Conservation (phyloP, 371 early-diverging fungal genomes). For the Conidiobolus incongruus region DNA sequence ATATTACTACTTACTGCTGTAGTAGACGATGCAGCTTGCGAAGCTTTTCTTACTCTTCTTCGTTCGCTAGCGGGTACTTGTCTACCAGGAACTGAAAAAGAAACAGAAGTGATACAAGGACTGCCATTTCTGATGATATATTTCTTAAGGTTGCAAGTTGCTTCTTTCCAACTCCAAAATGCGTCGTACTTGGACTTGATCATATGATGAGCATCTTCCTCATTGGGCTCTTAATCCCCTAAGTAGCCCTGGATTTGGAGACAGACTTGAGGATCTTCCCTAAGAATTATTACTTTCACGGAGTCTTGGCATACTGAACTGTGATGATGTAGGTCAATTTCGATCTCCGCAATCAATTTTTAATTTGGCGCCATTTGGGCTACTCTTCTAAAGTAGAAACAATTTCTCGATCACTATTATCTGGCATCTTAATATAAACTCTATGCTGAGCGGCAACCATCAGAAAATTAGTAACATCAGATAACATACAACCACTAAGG, state of each 20-base stretch:
- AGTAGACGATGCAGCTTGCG: slow-evolving; percentile 12
- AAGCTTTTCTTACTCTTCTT: slow-evolving; percentile 51
- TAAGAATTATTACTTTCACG: slow-evolving; percentile 37
- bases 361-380: slow-evolving; percentile 74
- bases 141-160: background rate
- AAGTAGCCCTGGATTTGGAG: slow-evolving; percentile 35
- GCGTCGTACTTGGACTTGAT: background rate
- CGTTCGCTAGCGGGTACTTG: slow-evolving; percentile 43
- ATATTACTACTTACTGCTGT: background rate
- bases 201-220: background rate
- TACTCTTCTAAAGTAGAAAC: slow-evolving; percentile 61
- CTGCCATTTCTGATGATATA: too few relatives aligned
- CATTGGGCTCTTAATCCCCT: slow-evolving; percentile 4
- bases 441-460: slow-evolving; percentile 23
- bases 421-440: slow-evolving; percentile 6
- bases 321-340: slow-evolving; percentile 7
- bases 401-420: slow-evolving; percentile 18
- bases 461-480: slow-evolving; percentile 22
- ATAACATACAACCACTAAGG: background rate
- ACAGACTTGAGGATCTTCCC: slow-evolving; percentile 36
- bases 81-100: background rate
- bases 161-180: background rate
- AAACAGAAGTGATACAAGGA: background rate
- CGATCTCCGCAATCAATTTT: slow-evolving; percentile 50
- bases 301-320: background rate